Base-by-base conservation (phyloP, 2,329 filamentous ascomycete genomes). In the Chrysosporium keratinophilum region DNA sequence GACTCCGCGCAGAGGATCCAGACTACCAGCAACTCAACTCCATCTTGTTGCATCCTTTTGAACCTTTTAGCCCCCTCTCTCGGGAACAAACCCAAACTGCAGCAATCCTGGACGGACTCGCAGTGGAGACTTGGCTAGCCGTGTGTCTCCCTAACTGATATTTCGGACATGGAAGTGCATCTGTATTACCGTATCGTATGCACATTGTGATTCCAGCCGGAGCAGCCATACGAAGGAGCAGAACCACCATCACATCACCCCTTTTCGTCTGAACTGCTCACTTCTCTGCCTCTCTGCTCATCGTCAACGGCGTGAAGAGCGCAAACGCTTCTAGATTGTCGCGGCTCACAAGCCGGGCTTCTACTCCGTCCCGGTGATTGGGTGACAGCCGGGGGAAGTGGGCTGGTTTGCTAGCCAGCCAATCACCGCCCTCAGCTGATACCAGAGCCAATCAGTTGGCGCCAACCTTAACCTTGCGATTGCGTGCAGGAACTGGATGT, bases 51-150 rank as follows among this genome's bases (percentile, higher is more conserved):
- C 41, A 46, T 52, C 50, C 6, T n/a, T 10, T 19, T 39, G 17
- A 40, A 10, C 33, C n/a, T 14, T 40, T 45, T 37, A 14, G 40
- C 14, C 49, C 49, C 49, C 49, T 51, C 39, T 43, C 31, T 28
- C 50, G 41, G 40, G 14, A 35, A 44, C 23, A 31, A 45, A 31
- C 4, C 34, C 40, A 39, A 45, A 44, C 48, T 50, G 40, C 50
- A 52, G 3, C 40, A 44, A 52, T 52, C 50, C 50, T 43, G 35
- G 40, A 23, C 45, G 10, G 40, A 37, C 19, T 31, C 20, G 15
- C 17, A 20, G 48, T 50, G 48, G 48, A 50, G 48, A 40, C 47
- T 12, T 23, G n/a, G 17, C 35, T 19, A 35, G 19, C 28, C 40
- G 34, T 28, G 35, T 19, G 23, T 20, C 34, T 40, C 37, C 48